phyloP scores from a whole-genome alignment of 2,329 filamentous ascomycete genomes.

The Colletotrichum somersetense region DNA sequence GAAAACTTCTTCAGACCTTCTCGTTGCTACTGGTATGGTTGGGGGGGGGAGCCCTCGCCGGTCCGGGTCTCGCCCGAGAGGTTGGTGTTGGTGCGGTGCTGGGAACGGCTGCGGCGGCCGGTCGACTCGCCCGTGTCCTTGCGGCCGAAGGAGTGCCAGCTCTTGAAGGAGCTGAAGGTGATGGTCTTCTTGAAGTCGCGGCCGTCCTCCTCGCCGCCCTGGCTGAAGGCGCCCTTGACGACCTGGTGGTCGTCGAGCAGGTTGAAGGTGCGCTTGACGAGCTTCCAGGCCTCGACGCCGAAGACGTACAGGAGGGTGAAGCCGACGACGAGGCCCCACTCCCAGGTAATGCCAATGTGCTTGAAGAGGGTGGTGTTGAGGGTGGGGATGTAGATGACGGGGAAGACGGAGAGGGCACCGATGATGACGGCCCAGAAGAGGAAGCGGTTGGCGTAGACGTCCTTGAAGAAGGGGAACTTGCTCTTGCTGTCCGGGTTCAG shows the following conservation, averaged over 20 bases:
- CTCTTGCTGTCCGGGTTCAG: slow-evolving; percentile 68
- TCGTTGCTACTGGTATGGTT: slow-evolving; percentile 25
- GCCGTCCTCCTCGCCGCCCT: slow-evolving; percentile 61
- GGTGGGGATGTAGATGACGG: slow-evolving; percentile 78
- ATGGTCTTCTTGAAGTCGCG: slow-evolving; percentile 60
- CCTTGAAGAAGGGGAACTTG: slow-evolving; percentile 67
- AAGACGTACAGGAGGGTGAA: slow-evolving; percentile 74
- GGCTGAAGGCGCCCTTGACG: slow-evolving; percentile 63
- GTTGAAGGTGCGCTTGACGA: slow-evolving; percentile 69
- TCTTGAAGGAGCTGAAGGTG: slow-evolving; percentile 65
- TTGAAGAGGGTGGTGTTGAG: slow-evolving; percentile 80
- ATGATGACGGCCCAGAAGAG: slow-evolving; percentile 75
- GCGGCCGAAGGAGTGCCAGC: slow-evolving; percentile 58
- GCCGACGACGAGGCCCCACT: slow-evolving; percentile 78
- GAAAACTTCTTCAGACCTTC: slow-evolving; percentile 21
- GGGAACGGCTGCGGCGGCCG: slow-evolving; percentile 36
- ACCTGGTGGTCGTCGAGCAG: slow-evolving; percentile 66
- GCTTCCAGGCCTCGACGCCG: slow-evolving; percentile 80
- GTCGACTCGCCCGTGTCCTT: slow-evolving; percentile 56
- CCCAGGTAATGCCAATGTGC: slow-evolving; percentile 79
- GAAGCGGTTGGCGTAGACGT: slow-evolving; percentile 78
- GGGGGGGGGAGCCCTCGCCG: slow-evolving; percentile 28
- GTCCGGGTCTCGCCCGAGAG: slow-evolving; percentile 41
- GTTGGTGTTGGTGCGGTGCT: slow-evolving; percentile 39
- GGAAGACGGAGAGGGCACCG: slow-evolving; percentile 73